Evolutionary conservation across 2,329 filamentous ascomycete genomes (phyloP), one percentile per base, ranked within the genome.

Genomic region (Fusarium longipes): DNA sequence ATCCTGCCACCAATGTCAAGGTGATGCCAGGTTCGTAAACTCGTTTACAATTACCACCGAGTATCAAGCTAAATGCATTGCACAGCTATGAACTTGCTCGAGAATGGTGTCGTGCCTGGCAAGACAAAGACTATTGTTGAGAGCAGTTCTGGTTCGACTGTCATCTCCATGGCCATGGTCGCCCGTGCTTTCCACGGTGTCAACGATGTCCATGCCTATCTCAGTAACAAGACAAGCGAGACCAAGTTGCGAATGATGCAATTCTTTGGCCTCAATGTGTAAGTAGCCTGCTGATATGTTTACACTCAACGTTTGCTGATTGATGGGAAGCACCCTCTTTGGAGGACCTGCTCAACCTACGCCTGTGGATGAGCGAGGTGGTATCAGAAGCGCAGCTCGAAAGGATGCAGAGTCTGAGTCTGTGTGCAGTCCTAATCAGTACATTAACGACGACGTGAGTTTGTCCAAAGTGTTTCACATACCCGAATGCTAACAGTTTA

Each of bases 1-100:
- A 86, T 62, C 87, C 87, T 1, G 84, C 86, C 14, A 85, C 88
- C 57, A 89, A 89, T 50, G 85, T 89, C 66, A 89, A 89, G 71
- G 82, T 84, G 18, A 81, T 89, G 76, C 87, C 87, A 70, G 84
- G 83, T 84, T 73, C 18, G 72, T 70, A 9, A 27, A 24, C 20
- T 22, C 24, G 36, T 18, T 9, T 11, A 10, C 22, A 8, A 8
- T 5, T 9, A 33, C 7, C 24, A 24, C 9, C 14, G 27, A 14
- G 22, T 20, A 25, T 15, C 22, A 27, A 51, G n/a, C 66, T 73
- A 22, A 73, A 57, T 36, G 48, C 15, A 2, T 4, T 11, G 11
- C 20, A 25, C 39, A 77, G 75, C 75, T 40, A 72, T 77, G 74
- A 85, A 86, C 67, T 79, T 87, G 71, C 77, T 87, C 17, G 77